phyloP scores from a whole-genome alignment of 2,329 filamentous ascomycete genomes.

The Fusarium camptoceras region DNA sequence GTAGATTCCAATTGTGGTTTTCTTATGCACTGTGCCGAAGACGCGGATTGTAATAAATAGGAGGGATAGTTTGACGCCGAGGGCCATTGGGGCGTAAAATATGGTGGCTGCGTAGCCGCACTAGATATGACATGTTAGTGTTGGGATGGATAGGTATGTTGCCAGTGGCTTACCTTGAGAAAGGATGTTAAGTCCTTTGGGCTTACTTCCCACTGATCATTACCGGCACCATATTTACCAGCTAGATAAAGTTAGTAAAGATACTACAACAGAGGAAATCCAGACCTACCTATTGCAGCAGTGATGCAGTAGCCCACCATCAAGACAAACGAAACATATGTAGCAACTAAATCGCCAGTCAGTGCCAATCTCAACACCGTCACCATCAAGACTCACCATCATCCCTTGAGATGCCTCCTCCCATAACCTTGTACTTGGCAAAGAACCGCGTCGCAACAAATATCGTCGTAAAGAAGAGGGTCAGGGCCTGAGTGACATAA shows the following conservation, averaged over 20 bases:
- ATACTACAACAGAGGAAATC: background rate
- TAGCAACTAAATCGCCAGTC: conserved; percentile 9
- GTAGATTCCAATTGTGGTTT: conserved; percentile 54
- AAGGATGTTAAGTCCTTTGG: conserved; percentile 48
- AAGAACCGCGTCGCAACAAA: conserved; percentile 30
- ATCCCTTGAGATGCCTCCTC: conserved; percentile 22
- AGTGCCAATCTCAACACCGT: background rate
- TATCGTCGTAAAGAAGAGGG: conserved; percentile 5
- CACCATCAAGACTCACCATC: conserved; percentile 17
- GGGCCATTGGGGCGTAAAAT: conserved; percentile 59
- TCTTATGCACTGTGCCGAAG: conserved; percentile 55
- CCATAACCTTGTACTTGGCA: conserved; percentile 28
- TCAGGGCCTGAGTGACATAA: conserved; percentile 34
- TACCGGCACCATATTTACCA: conserved; percentile 25
- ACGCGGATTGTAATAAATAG: conserved; percentile 58
- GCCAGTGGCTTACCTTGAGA: conserved; percentile 47
- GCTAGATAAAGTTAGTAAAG: background rate
- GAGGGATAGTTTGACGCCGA: conserved; percentile 57
- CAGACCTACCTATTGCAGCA: conserved; percentile 19
- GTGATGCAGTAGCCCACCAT: conserved; percentile 36
- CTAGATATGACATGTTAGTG: conserved; percentile 36
- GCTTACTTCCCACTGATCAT: conserved; percentile 41
- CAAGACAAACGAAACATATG: conserved; percentile 32
- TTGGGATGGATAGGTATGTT: accelerated
- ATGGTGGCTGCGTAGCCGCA: conserved; percentile 57